Evolutionary conservation across 768 basidiomycete genomes (phyloP), one percentile per base, ranked within the genome.

Genomic region (Lyophyllum shimeji): DNA sequence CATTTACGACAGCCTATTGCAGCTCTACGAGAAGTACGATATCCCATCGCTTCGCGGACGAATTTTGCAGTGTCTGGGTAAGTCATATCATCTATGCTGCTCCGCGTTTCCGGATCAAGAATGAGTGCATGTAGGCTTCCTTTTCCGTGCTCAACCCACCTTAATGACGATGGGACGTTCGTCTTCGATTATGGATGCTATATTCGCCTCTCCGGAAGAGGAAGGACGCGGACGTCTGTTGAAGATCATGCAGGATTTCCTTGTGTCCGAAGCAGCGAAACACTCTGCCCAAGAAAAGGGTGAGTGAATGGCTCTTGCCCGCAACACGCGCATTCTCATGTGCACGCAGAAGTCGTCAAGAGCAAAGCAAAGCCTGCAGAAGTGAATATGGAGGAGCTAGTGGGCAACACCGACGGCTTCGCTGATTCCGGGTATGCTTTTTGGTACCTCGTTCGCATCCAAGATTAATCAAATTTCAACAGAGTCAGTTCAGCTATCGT

Each of bases 401-500:
- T 98, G 3, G 97, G 97, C 0, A 95, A 96, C 63, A 94, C 94
- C 0, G 90, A 94, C 64, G 93, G 89, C 1, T 96, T 98, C 68
- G 94, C 96, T 0, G 97, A 98, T 63, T 98, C 96, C 6, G 95
- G 95, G 97, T 98, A 71, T 63, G 84, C 17, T 21, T 3, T 2
- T 37, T 44, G 8, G 18, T 24, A 46, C 27, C 15, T 43, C 17
- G 25, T 3, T 52, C 7, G 11, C n/a, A 34, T 5, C 7, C n/a
- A 21, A n/a, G 17, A 15, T 20, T 56, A 12, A 60, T 40, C 46
- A 2, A 9, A 33, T 46, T 58, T 55, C 7, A 44, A 24, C 64
- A 98, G 96, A 24, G 93, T 98, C 58, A 93, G 92, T 69, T 95
- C 96, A 1, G 92, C 93, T 2, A 82, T 99, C 34, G 88, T 98